phyloP scores from a whole-genome alignment of 73 alveolate species.

The Urostyla sp. region DNA sequence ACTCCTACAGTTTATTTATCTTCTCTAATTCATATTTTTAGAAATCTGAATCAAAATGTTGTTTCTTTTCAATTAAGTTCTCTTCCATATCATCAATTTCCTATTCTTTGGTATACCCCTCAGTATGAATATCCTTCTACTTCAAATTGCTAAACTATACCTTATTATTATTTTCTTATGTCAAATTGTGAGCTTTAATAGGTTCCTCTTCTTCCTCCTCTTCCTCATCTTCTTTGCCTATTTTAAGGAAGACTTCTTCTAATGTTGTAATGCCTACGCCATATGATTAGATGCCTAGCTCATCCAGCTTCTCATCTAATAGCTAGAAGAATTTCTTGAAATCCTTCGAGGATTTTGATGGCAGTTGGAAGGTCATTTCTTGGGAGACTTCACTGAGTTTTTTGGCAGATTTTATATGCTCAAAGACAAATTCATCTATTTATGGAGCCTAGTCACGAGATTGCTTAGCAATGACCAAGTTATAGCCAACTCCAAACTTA shows the following conservation, averaged over 20 bases:
- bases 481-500: constrained; percentile 98
- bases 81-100: not conserved
- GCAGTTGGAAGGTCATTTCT: constrained; percentile 80
- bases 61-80: not conserved
- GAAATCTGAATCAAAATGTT: not conserved
- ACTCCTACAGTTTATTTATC: not conserved
- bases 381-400: constrained; percentile 69
- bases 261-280: constrained; percentile 86
- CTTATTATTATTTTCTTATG: not conserved
- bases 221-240: constrained; percentile 70
- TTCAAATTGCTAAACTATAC: constrained; percentile 4
- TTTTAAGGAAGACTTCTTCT: constrained; percentile 84
- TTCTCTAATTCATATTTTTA: not conserved
- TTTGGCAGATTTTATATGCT: constrained; percentile 35
- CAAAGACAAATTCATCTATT: constrained; percentile 51
- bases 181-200: not conserved
- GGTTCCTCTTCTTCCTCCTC: constrained; percentile 42
- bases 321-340: constrained; percentile 81
- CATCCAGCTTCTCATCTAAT: constrained; percentile 72
- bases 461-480: constrained; percentile 79
- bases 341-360: constrained; percentile 62
- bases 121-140: not conserved
- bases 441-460: constrained; percentile 51
- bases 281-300: constrained; percentile 87
- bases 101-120: not conserved